phyloP scores from a whole-genome alignment of 257 asterid species.

The Salvia hispanica region DNA sequence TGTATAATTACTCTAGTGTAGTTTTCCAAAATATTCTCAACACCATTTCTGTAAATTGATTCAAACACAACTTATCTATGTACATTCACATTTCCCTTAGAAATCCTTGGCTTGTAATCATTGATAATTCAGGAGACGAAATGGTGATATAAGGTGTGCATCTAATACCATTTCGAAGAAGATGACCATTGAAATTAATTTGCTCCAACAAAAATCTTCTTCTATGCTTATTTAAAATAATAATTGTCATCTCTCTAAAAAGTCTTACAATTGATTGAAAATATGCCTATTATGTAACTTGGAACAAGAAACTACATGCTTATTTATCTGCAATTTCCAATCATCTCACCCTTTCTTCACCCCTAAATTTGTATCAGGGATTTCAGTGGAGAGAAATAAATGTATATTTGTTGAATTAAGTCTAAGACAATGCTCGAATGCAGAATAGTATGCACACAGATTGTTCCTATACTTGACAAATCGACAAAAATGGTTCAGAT shows the following conservation, averaged over 20 bases:
- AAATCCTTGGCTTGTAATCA: background rate
- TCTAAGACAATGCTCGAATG: background rate
- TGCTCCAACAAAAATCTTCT: background rate
- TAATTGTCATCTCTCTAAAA: background rate
- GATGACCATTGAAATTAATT: background rate
- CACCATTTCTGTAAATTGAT: background rate
- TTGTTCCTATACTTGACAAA: slow-evolving; percentile 7
- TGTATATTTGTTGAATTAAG: background rate
- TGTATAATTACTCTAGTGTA: background rate
- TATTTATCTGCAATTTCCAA: background rate
- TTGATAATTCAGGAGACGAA: background rate
- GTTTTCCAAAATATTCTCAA: background rate
- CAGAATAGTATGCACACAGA: background rate
- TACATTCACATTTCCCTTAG: background rate
- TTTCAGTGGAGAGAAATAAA: slow-evolving; percentile 1
- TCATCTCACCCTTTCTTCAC: background rate
- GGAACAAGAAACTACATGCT: slow-evolving; percentile 2
- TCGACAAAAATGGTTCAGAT: background rate
- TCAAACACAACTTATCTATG: background rate
- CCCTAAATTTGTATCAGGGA: background rate
- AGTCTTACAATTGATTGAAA: background rate
- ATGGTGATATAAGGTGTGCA: background rate
- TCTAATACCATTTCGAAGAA: background rate
- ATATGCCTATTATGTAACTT: no score
- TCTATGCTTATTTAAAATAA: background rate